Conservation (phyloP, 805 yeast genomes). For the Babjeviella inositovora region DNA sequence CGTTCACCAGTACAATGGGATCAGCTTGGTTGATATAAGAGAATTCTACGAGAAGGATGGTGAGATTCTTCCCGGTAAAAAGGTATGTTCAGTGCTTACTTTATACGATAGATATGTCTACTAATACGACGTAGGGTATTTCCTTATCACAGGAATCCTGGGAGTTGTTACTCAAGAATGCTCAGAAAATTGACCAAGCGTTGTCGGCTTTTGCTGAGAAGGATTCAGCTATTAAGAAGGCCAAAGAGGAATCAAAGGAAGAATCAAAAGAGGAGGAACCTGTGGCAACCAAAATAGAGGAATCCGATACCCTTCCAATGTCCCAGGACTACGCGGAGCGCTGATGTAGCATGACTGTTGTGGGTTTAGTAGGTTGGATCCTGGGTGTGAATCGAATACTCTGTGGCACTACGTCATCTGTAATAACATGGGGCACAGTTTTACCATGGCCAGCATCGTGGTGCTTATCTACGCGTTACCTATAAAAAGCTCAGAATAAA, state of each 20-base stretch:
- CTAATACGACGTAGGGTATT: constrained; percentile 39
- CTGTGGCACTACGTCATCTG: no score
- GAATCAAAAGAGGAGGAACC: constrained; percentile 5
- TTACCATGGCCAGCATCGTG: no score
- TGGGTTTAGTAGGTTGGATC: no score
- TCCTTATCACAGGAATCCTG: constrained; percentile 43
- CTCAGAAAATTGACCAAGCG: constrained; percentile 33
- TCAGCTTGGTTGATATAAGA: constrained; percentile 63
- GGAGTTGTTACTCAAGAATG: constrained; percentile 25
- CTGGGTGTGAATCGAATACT: no score
- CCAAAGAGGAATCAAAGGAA: constrained; percentile 7
- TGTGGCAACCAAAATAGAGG: constrained; percentile 1
- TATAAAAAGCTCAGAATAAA: no score
- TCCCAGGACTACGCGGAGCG: no score
- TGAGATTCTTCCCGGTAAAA: constrained; percentile 66
- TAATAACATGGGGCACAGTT: no score
- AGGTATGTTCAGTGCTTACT: no score
- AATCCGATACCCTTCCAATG: constrained; percentile 3
- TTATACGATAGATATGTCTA: no score
- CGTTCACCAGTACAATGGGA: constrained; percentile 55
- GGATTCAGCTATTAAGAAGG: constrained; percentile 1
- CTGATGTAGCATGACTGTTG: no score
- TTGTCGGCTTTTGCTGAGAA: constrained; percentile 15
- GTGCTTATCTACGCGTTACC: no score
- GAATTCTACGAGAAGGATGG: constrained; percentile 59